Evolutionary conservation across 2,329 filamentous ascomycete genomes (phyloP).

Genomic region (Ceratocystis eucalypticola): DNA sequence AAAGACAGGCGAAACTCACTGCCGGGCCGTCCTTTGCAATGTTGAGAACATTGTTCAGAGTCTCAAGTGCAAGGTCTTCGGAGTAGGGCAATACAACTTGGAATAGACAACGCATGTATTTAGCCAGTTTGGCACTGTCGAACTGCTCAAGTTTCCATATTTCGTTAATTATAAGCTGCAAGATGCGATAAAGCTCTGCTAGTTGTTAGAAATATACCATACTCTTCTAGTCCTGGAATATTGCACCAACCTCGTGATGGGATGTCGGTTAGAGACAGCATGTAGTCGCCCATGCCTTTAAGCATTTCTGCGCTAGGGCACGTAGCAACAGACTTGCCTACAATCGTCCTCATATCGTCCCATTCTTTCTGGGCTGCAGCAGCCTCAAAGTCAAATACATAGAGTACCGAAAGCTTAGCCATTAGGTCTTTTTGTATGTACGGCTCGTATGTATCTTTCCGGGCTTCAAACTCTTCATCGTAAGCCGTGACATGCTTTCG

Average conservation of each 20-base stretch:
- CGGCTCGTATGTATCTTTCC: constrained; percentile 12
- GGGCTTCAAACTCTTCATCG: constrained; percentile 26
- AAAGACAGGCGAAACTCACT: constrained; percentile 27
- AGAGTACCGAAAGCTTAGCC: constrained; percentile 50
- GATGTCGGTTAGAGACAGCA: constrained; percentile 38
- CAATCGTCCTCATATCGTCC: constrained; percentile 49
- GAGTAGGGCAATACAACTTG: constrained; percentile 49
- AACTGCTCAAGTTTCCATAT: constrained; percentile 46
- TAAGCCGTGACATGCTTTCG: constrained; percentile 50
- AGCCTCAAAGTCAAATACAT: constrained; percentile 70
- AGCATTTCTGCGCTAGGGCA: constrained; percentile 37
- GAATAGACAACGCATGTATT: constrained; percentile 68
- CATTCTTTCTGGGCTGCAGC: constrained; percentile 52
- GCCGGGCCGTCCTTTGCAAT: constrained; percentile 39
- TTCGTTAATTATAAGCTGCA: constrained; percentile 57
- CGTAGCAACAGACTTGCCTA: constrained; percentile 34
- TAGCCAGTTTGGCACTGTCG: constrained; percentile 48
- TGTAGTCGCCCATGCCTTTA: constrained; percentile 52
- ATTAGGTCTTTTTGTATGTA: constrained; percentile 35
- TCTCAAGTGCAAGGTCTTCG: constrained; percentile 40
- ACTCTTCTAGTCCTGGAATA: background rate
- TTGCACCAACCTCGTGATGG: constrained; percentile 38
- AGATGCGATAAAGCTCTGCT: constrained; percentile 37
- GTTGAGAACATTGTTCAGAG: constrained; percentile 49
- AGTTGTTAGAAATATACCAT: constrained; percentile 8